Conservation (phyloP, 345 rosid species). For the Eutrema heterophyllum region DNA sequence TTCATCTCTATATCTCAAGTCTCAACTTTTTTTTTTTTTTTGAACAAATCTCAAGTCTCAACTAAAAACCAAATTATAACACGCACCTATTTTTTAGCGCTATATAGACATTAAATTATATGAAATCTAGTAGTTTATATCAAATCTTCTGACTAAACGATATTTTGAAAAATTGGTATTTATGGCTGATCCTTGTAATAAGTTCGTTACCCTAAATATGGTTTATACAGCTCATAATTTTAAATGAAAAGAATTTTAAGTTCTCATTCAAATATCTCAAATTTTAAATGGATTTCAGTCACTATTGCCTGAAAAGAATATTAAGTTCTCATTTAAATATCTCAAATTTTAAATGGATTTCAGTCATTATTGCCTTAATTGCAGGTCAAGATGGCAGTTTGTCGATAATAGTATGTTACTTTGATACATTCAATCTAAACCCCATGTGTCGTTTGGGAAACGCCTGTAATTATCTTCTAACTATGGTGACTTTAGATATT, state of each 20-base stretch:
- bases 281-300: neutral
- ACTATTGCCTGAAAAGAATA: neutral
- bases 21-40: too few species aligned
- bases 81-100: too few species aligned
- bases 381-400: constrained; percentile 6
- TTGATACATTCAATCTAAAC: neutral
- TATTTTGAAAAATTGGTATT: neutral
- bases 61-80: too few species aligned
- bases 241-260: neutral
- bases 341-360: neutral
- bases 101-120: too few species aligned
- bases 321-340: neutral
- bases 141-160: too few species aligned
- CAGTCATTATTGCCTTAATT: constrained; percentile 2
- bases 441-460: constrained; percentile 7
- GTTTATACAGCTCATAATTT: neutral
- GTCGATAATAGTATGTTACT: neutral
- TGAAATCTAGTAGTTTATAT: too few species aligned
- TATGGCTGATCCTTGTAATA: neutral
- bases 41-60: too few species aligned
- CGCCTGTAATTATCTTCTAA: neutral
- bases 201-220: neutral
- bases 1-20: too few species aligned
- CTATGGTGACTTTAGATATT: neutral
- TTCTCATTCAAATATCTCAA: neutral